Conservation (phyloP, 768 basidiomycete genomes). For the Amanita pallidorosea region DNA sequence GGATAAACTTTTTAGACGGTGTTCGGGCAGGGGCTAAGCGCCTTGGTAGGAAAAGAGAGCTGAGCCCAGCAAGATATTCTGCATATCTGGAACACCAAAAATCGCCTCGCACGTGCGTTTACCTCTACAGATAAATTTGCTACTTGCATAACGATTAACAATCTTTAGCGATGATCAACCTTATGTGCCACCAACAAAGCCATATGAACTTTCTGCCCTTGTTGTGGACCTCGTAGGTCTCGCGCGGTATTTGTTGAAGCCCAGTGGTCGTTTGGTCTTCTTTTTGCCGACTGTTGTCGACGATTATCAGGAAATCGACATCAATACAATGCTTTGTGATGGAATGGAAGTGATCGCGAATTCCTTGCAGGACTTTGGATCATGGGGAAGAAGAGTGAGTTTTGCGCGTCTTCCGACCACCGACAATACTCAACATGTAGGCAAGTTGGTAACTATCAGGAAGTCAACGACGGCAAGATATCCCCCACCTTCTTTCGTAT, state of each 20-base stretch:
- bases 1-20: constrained; percentile 49
- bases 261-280: constrained; percentile 85
- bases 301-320: constrained; percentile 81
- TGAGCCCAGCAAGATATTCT: constrained; percentile 25
- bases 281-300: constrained; percentile 91
- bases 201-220: constrained; percentile 85
- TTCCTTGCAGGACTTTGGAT: constrained; percentile 87
- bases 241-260: constrained; percentile 76
- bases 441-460: constrained; percentile 82
- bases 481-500: constrained; percentile 46
- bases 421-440: not conserved
- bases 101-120: constrained; percentile 33
- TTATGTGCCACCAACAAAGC: constrained; percentile 83
- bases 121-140: not conserved
- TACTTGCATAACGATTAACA: not conserved
- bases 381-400: constrained; percentile 86
- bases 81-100: constrained; percentile 26
- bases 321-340: constrained; percentile 65
- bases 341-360: constrained; percentile 88
- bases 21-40: constrained; percentile 84
- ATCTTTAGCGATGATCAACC: constrained; percentile 36
- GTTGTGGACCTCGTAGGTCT: constrained; percentile 72
- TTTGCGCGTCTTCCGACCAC: not conserved
- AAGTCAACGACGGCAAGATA: constrained; percentile 42
- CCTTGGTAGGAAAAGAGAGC: constrained; percentile 54